Evolutionary conservation across 2,329 filamentous ascomycete species (phyloP), one percentile per base, ranked within the genome.

Genomic region (Xylariaceae sp.): DNA sequence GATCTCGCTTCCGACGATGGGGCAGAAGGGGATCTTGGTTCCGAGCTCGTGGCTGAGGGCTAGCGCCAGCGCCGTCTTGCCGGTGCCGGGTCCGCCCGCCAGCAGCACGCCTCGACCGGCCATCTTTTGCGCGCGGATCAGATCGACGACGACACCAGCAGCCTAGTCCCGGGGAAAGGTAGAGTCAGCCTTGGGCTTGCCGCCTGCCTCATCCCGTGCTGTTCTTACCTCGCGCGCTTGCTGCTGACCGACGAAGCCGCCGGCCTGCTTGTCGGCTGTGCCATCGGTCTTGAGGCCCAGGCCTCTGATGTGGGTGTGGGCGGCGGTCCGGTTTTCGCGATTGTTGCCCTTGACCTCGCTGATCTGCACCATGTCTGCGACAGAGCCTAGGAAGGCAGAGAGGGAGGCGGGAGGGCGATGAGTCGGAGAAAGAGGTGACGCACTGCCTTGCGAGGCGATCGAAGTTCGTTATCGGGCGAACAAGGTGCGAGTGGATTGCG

Each of bases 81-180:
- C 92, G 1, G 92, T 96, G 40, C 89, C 92, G 19, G 92, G 92
- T 6, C 92, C 92, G 51, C 92, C 92, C 31, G 92, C 90, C 33
- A 98, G 77, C 49, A 98, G 64, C 33, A 98, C 88, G 40, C 90
- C 92, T 50, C 92, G 79, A 32, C 92, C 92, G 7, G 90, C 86
- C 90, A 98, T 95, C 67, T 94, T 96, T 69, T 94, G 94, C 39
- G 86, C 81, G 58, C 83, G 84, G 59, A 98, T 94, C 45, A 98
- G 72, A 58, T 96, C 92, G 55, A 96, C 92, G 25, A 98, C 85
- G 26, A 98, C 80, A 58, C 92, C 92, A 56, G 86, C 93, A 57
- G 92, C 92, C 87, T 88, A 24, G 16, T 24, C 33, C 33, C 39
- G 22, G 21, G 15, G 27, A 10, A 39, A 22, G 42, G 45, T 38